These are phyloP conservation scores for Elsinoe batatas DNA, from an alignment of 2,329 filamentous ascomycete species.

Conservation along the genomic window DNA sequence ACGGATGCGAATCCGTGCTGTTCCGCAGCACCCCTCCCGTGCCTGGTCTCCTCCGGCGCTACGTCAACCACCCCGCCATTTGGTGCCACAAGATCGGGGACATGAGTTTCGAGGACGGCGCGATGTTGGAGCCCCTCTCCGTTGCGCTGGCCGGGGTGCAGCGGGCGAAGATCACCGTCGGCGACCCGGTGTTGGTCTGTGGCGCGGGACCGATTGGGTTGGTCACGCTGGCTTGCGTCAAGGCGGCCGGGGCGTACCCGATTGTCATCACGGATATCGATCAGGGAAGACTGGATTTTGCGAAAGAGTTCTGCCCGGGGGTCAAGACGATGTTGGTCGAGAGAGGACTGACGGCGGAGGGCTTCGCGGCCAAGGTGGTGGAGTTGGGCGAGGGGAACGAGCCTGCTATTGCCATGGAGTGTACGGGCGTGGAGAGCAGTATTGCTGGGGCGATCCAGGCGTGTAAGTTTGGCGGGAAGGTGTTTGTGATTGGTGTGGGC, in stretches of 20 bases:
- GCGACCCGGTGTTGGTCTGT: slow-evolving; percentile 80
- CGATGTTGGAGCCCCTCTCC: slow-evolving; percentile 79
- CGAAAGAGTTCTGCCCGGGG: slow-evolving; percentile 69
- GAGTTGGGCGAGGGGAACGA: slow-evolving; percentile 65
- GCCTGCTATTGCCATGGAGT: slow-evolving; percentile 76
- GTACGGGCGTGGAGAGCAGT: slow-evolving; percentile 87
- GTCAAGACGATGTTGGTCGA: slow-evolving; percentile 74
- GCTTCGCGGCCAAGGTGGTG: slow-evolving; percentile 60
- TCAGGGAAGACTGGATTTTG: slow-evolving; percentile 72
- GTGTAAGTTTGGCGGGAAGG: slow-evolving; percentile 89
- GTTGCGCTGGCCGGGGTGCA: slow-evolving; percentile 85
- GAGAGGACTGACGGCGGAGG: slow-evolving; percentile 52
- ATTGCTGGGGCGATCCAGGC: slow-evolving; percentile 80
- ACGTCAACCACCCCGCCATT: slow-evolving; percentile 85
- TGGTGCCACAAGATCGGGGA: slow-evolving; percentile 71
- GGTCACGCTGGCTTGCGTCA: slow-evolving; percentile 73
- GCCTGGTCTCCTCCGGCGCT: slow-evolving; percentile 75
- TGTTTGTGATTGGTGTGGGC: slow-evolving; percentile 92
- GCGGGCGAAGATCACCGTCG: slow-evolving; percentile 67
- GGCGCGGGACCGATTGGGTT: slow-evolving; percentile 91
- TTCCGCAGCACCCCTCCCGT: slow-evolving; percentile 91
- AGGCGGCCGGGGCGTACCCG: slow-evolving; percentile 79
- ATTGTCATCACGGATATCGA: slow-evolving; percentile 94
- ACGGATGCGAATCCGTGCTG: slow-evolving; percentile 75
- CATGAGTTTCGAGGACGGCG: slow-evolving; percentile 86